These are phyloP conservation scores for Camelina laxa DNA, from an alignment of 345 rosid genomes.

Conservation along the genomic window DNA sequence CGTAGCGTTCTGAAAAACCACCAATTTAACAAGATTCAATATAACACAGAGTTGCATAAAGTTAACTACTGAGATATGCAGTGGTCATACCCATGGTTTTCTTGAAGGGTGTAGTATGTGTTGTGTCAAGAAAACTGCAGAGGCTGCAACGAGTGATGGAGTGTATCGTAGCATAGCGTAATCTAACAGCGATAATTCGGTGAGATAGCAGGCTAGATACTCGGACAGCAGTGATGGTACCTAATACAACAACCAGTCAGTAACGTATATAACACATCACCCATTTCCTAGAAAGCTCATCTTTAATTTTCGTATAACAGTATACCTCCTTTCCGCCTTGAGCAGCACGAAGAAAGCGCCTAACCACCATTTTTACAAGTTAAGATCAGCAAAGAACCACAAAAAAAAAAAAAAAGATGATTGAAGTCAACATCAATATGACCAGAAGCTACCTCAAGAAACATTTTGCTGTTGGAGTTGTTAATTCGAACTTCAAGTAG, in stretches of 20 bases:
- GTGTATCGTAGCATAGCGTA: constrained; percentile 72
- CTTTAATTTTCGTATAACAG: neutral
- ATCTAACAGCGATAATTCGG: constrained; percentile 82
- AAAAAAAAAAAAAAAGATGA: neutral
- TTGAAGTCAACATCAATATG: neutral
- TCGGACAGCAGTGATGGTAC: constrained; percentile 73
- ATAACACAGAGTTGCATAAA: constrained; percentile 1
- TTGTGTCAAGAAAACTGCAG: constrained; percentile 83
- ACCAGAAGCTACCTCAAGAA: constrained; percentile 66
- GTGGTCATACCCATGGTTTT: constrained; percentile 80
- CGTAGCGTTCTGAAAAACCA: constrained; percentile 62
- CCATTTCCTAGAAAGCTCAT: neutral
- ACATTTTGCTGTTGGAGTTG: constrained; percentile 88
- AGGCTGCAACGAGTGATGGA: constrained; percentile 89
- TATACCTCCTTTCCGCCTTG: constrained; percentile 80
- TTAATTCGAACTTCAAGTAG: constrained; percentile 88
- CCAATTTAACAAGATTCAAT: neutral
- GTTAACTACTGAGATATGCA: neutral
- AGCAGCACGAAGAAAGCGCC: constrained; percentile 91
- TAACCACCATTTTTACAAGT: constrained; percentile 43
- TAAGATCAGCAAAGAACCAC: constrained; percentile 21
- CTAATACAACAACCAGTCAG: constrained; percentile 42
- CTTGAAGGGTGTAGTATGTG: constrained; percentile 69
- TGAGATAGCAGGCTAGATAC: constrained; percentile 77
- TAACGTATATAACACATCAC: constrained; percentile 5